Base-by-base conservation (phyloP, 441 rosid genomes). In the Jatropha multifida region DNA sequence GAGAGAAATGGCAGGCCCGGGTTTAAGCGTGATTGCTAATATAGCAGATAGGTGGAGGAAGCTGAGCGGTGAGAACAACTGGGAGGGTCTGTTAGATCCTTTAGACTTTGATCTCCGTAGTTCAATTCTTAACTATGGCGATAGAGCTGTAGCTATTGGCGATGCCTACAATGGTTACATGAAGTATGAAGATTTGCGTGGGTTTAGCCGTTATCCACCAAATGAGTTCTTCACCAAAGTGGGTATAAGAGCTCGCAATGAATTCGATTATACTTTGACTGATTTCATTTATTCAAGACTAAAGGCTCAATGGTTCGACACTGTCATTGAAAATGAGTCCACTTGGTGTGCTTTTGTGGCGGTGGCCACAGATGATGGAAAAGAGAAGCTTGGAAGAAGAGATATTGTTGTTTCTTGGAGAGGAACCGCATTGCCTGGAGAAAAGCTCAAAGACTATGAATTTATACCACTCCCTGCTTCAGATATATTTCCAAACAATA, bases 361-460 rank as follows among this genome's bases (percentile, higher is more conserved):
- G 0, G 84, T 80, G 42, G 56, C 77, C 26, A 80, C 79, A 2
- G 79, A 84, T 0, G 81, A 82, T 68, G 87, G 83, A 37, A 76
- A 66, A 80, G 67, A 38, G 0, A 5, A 8, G 17, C 56, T 80
- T 1, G 82, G 82, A 51, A 77, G 83, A 66, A 76, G 85, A 70
- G 83, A 84, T 61, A 78, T 84, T 49, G 73, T 84, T 69, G 67
- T 84, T 1, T 55, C 76, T 7, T 80, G 83, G 85, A 77, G 85
- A 74, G 87, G 85, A 49, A 74, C 78, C 4, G 0, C 15, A 26
- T 23, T 42, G 68, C 3, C 10, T 1, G 0, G 65, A 58, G 87
- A 84, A 72, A 3, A 40, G 26, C 7, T 12, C 0, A 12, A 46
- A 9, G 81, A 85, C 72, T 2, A 72, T 18, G 18, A 51, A 2